A percentile compares a stretch with the other conserved stretches of the same genome.
Evolutionary conservation across 2,329 filamentous ascomycete species (phyloP).

Genomic region (Apiospora rasikravindrae): DNA sequence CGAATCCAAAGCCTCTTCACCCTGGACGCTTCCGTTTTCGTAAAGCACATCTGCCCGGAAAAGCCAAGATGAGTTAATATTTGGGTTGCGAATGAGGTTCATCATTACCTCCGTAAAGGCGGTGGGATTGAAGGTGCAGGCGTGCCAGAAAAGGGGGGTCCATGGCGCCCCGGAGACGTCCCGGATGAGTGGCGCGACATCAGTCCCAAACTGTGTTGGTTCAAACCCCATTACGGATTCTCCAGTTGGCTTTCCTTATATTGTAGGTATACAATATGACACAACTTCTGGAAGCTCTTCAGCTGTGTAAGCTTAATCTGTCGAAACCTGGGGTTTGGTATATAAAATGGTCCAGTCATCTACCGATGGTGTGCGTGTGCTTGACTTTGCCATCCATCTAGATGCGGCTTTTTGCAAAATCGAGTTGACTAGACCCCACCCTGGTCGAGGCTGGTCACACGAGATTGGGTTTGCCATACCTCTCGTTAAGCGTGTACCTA

Average conservation of each 20-base stretch:
- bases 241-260: background rate
- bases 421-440: constrained; percentile 5
- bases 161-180: constrained; percentile 48
- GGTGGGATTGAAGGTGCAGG: constrained; percentile 66
- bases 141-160: constrained; percentile 60
- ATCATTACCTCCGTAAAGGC: constrained; percentile 72
- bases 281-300: background rate
- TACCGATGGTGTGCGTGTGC: background rate
- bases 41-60: constrained; percentile 79
- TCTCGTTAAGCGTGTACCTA: background rate
- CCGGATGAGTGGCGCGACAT: constrained; percentile 41
- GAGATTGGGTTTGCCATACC: background rate
- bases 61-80: constrained; percentile 78
- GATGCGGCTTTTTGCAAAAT: constrained; percentile 14
- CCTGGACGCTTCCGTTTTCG: constrained; percentile 48
- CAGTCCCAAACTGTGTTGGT: constrained; percentile 41
- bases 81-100: constrained; percentile 79
- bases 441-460: constrained; percentile 9
- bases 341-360: background rate
- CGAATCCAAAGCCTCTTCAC: constrained; percentile 35
- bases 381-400: constrained; percentile 4
- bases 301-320: background rate
- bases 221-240: constrained; percentile 39
- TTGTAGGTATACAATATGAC: background rate
- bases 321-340: background rate